Base-by-base conservation (phyloP, 192 early-diverging fungal genomes). In the Chytriomyces confervae region DNA sequence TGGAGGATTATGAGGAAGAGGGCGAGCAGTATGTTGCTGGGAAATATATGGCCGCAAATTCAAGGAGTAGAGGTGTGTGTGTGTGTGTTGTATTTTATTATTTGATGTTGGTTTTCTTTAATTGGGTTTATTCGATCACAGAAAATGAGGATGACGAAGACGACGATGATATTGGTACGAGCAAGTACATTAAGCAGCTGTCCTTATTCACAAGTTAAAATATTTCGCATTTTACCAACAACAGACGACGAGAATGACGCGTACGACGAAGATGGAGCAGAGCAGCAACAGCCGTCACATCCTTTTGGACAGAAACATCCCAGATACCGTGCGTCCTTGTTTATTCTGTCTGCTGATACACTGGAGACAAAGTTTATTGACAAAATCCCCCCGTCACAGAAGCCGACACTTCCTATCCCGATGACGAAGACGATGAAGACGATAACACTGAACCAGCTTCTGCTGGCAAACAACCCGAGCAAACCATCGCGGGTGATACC, bases 111-210 rank as follows among this genome's bases (percentile, higher is more conserved):
- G 16, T n/a, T 57, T 20, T 20, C 53, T 57, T 57, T 13, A n/a
- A 57, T 57, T n/a, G 16, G 16, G 20, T n/a, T 57, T 20, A 5
- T 57, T 20, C 20, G 2, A 57, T 57, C 53, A 20, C 20, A 57
- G 53, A 57, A n/a, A 20, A 57, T 57, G 53, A 57, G 16, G 53
- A 57, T 57, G 53, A 57, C 53, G 53, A 57, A n/a, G 53, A 57
- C 53, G 53, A 57, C 53, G 53, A 57, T 57, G 36, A 36, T 1
- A 36, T 36, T 36, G 36, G 36, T 36, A 36, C 36, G 36, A 36
- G 36, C 2, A 2, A 27, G 2, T 36, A 36, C 36, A 36, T 36
- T 2, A 36, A 36, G 36, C 36, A 36, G 2, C 36, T 36, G 36
- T 36, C 36, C 4, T 36, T 36, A 36, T 36, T 27, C 24, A 27